Conservation (phyloP, 805 yeast species). For the Candida schatavii region DNA sequence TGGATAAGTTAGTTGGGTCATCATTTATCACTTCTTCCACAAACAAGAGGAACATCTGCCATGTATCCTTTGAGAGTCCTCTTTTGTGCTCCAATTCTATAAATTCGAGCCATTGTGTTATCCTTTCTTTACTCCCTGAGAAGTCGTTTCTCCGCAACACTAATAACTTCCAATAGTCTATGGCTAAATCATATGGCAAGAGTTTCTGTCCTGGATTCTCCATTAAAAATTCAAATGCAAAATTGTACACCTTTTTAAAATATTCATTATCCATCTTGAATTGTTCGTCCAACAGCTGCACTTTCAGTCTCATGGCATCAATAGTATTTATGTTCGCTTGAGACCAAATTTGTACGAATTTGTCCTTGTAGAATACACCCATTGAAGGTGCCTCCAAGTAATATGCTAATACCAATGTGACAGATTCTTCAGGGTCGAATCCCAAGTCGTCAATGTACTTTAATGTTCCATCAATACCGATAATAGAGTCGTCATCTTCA, state of each 20-base stretch:
- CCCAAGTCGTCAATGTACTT: constrained; percentile 63
- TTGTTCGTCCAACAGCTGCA: constrained; percentile 14
- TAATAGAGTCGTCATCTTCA: constrained; percentile 27
- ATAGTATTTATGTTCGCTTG: constrained; percentile 26
- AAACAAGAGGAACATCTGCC: constrained; percentile 81
- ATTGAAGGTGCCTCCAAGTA: constrained; percentile 62
- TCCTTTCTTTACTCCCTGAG: constrained; percentile 22
- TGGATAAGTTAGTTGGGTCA: constrained; percentile 49
- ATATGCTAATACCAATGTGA: constrained; percentile 67
- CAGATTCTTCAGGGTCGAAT: constrained; percentile 70
- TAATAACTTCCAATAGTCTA: constrained; percentile 75
- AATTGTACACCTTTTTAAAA: constrained; percentile 62
- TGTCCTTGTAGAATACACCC: constrained; percentile 54
- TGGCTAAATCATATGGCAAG: constrained; percentile 58
- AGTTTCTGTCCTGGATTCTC: constrained; percentile 56
- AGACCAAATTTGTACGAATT: constrained; percentile 61
- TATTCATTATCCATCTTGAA: constrained; percentile 30
- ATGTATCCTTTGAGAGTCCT: constrained; percentile 66
- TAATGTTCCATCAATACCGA: constrained; percentile 80
- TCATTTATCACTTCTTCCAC: constrained; percentile 42
- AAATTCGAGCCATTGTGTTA: constrained; percentile 60
- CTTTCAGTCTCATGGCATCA: constrained; percentile 43
- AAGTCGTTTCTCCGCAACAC: constrained; percentile 25
- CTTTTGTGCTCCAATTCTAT: constrained; percentile 41
- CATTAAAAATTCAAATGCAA: constrained; percentile 63